Base-by-base conservation (phyloP, 2,329 filamentous ascomycete genomes). In the Ophiocordyceps sinensis region DNA sequence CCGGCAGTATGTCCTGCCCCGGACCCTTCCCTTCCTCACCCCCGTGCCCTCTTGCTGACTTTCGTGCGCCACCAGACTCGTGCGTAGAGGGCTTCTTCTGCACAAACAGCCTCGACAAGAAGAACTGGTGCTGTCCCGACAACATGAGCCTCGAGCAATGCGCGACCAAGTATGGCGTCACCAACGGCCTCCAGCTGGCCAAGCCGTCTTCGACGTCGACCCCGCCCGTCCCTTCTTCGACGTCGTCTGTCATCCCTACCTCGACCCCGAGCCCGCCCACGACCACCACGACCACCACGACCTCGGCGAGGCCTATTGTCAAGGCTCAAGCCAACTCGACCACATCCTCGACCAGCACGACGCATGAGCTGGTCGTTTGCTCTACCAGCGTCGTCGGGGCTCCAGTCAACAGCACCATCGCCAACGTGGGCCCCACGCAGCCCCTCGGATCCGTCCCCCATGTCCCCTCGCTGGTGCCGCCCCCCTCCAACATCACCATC, bases 41-140 rank as follows among this genome's bases (percentile, higher is more conserved):
- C 12, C 4, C 28, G 28, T 26, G 11, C n/a, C 23, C 7, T 10
- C 38, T 11, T 32, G 45, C 6, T 21, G 13, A 2, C 11, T 28
- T 26, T 9, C 1, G 5, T 26, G 5, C 6, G 23, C 9, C 5
- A 26, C 23, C n/a, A 78, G 75, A 75, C 58, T 73, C 75, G 28
- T 81, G 77, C 56, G 68, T 75, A 28, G 55, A 60, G 14, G 74
- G 73, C 39, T 81, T 71, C 64, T 80, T 73, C 65, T 81, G 77
- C 63, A 68, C 73, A n/a, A 63, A 68, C 48, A 68, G 77, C 53
- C 55, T 58, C 40, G 51, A 56, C 36, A 57, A 60, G 41, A 60
- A 66, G 43, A 78, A 75, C 29, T 71, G 71, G 63, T 81, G 77
- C 65, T 81, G 77, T 59, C 73, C 74, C 35, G 59, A 77, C 36